These are phyloP conservation scores for Chlamydomonas sphaeroides DNA, from an alignment of 139 green algal species.

Conservation along the genomic window DNA sequence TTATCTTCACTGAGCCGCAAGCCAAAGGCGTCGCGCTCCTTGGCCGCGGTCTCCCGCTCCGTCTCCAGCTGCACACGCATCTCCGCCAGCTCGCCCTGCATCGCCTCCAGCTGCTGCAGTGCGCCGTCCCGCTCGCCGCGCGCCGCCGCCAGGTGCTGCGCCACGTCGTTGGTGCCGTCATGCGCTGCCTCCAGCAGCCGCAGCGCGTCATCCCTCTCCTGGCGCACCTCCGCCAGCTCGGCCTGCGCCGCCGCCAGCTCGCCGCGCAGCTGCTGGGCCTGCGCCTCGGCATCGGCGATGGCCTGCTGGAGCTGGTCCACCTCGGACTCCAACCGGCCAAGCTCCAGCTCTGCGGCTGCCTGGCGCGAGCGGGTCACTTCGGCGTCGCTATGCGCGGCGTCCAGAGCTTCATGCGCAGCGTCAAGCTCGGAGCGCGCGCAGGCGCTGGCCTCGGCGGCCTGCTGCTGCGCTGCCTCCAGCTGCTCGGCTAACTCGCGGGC, in stretches of 20 bases:
- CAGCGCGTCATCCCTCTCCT: neutral
- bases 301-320: neutral
- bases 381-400: neutral
- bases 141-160: neutral
- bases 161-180: neutral
- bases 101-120: neutral
- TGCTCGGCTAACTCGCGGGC: too few relatives aligned
- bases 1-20: too few relatives aligned
- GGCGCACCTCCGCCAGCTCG: neutral
- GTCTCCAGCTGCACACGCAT: neutral
- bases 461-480: too few relatives aligned
- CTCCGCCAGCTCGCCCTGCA: neutral
- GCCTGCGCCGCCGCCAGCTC: neutral
- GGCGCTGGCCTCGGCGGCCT: too few relatives aligned
- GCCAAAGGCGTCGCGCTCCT: too few relatives aligned
- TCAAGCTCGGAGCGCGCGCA: too few relatives aligned
- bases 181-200: neutral
- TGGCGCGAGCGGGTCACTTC: neutral
- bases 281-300: neutral
- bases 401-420: neutral
- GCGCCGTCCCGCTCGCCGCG: neutral
- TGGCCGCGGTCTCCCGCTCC: too few relatives aligned
- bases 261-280: constrained; percentile 4
- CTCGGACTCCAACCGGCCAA: neutral
- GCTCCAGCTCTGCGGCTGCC: constrained; percentile 1